Conservation (phyloP, 2,329 filamentous ascomycete species). For the Verruconis gallopava region DNA sequence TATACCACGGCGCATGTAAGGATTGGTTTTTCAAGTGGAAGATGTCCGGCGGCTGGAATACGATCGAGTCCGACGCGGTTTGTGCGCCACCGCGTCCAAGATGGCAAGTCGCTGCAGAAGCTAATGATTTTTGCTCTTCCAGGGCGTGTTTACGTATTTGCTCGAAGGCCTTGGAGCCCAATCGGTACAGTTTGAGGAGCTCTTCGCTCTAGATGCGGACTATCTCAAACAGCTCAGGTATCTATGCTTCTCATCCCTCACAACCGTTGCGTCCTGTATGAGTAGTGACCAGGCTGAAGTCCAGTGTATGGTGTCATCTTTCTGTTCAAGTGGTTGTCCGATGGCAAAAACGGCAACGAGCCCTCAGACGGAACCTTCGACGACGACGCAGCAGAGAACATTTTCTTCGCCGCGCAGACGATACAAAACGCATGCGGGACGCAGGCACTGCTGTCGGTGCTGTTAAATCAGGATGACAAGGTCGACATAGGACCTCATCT, state of each 20-base stretch:
- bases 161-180: conserved; percentile 86
- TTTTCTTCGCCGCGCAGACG: conserved; percentile 94
- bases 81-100: conserved; percentile 20
- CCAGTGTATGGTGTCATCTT: conserved; percentile 94
- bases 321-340: conserved; percentile 89
- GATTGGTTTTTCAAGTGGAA: no score
- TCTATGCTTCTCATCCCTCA: no score
- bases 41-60: conserved; percentile 72
- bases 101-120: neutral
- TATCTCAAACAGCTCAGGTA: conserved; percentile 48
- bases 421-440: conserved; percentile 98
- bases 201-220: conserved; percentile 74
- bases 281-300: no score
- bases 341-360: conserved; percentile 48
- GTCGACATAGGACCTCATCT: conserved; percentile 63
- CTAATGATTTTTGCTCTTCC: neutral
- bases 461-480: conserved; percentile 66
- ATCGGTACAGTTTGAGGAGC: conserved; percentile 92
- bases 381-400: conserved; percentile 54
- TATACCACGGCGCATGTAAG: no score
- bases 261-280: no score
- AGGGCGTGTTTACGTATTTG: conserved; percentile 95
- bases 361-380: conserved; percentile 78
- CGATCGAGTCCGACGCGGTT: conserved; percentile 94
- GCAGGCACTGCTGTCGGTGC: conserved; percentile 81